Percentiles rank a stretch among this genome's conserved stretches.
Evolutionary conservation across 805 yeast genomes (phyloP).

Genomic region (Naumovozyma baii): DNA sequence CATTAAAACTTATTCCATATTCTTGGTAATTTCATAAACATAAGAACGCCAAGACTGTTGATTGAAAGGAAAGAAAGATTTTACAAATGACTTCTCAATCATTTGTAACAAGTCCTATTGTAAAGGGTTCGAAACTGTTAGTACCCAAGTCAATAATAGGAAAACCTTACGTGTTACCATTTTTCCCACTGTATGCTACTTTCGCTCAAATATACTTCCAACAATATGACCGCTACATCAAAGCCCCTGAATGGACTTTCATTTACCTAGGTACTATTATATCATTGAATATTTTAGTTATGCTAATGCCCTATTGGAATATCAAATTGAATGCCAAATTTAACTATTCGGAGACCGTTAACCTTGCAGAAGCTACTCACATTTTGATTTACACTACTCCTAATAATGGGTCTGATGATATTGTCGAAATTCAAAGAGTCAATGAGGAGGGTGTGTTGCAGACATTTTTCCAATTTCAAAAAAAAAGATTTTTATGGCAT

Average conservation of each 20-base stretch:
- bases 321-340: slow-evolving; percentile 58
- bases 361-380: slow-evolving; percentile 56
- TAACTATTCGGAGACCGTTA: slow-evolving; percentile 48
- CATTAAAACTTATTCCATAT: too few species aligned
- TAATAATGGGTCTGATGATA: slow-evolving; percentile 78
- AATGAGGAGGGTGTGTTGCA: slow-evolving; percentile 52
- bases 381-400: slow-evolving; percentile 73
- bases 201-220: slow-evolving; percentile 54
- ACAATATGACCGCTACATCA: slow-evolving; percentile 73
- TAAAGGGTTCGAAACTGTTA: slow-evolving; percentile 64
- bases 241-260: slow-evolving; percentile 92
- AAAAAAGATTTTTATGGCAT: slow-evolving; percentile 77
- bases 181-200: slow-evolving; percentile 64
- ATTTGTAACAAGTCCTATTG: slow-evolving; percentile 62
- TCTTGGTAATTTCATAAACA: too few species aligned
- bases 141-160: slow-evolving; percentile 49
- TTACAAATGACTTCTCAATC: slow-evolving; percentile 3
- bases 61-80: too few species aligned
- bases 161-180: slow-evolving; percentile 79
- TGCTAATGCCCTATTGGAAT: slow-evolving; percentile 94
- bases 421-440: slow-evolving; percentile 50
- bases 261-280: slow-evolving; percentile 68
- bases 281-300: slow-evolving; percentile 62
- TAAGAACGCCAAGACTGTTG: too few species aligned
- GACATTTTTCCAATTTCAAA: slow-evolving; percentile 74